A percentile compares a stretch with the other conserved stretches of the same genome.
phyloP scores from a whole-genome alignment of 2,329 filamentous ascomycete species.

The Microdochium nivale region DNA sequence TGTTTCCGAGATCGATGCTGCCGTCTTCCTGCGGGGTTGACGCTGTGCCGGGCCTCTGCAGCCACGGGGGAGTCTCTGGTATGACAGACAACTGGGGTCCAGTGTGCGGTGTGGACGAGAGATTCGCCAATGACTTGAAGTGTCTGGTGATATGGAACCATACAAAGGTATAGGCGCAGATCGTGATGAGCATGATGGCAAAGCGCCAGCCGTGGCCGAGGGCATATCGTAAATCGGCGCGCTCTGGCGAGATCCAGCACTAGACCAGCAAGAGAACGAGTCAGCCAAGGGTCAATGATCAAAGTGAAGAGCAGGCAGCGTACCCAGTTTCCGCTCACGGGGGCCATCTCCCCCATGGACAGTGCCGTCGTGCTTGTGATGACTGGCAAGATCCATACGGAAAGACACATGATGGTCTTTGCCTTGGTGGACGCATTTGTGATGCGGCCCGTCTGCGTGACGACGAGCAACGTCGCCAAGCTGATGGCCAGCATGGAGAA shows the following conservation, averaged over 20 bases:
- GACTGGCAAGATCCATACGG: constrained; percentile 30
- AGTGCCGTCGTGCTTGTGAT: constrained; percentile 24
- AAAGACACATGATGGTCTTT: constrained; percentile 23
- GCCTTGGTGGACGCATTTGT: constrained; percentile 17
- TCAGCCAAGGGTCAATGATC: not conserved
- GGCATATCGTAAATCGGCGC: constrained; percentile 30
- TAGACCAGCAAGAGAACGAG: not conserved
- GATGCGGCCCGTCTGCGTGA: constrained; percentile 24
- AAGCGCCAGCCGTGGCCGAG: constrained; percentile 37
- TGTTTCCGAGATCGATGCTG: no score
- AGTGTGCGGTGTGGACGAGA: constrained; percentile 1
- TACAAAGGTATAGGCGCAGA: constrained; percentile 32
- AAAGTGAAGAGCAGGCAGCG: not conserved
- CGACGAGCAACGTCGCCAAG: constrained; percentile 29
- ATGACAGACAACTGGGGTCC: not conserved
- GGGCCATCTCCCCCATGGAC: constrained; percentile 20
- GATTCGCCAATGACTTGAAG: constrained; percentile 8
- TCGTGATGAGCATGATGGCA: constrained; percentile 28
- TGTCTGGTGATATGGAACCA: constrained; percentile 23
- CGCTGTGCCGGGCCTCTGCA: no score
- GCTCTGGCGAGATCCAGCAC: constrained; percentile 33
- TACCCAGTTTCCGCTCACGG: constrained; percentile 32
- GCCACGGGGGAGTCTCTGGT: not conserved
- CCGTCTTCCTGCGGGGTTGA: no score
- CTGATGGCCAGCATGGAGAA: constrained; percentile 35